phyloP scores from a whole-genome alignment of 371 early-diverging fungal species.

The Funneliformis caledonium region DNA sequence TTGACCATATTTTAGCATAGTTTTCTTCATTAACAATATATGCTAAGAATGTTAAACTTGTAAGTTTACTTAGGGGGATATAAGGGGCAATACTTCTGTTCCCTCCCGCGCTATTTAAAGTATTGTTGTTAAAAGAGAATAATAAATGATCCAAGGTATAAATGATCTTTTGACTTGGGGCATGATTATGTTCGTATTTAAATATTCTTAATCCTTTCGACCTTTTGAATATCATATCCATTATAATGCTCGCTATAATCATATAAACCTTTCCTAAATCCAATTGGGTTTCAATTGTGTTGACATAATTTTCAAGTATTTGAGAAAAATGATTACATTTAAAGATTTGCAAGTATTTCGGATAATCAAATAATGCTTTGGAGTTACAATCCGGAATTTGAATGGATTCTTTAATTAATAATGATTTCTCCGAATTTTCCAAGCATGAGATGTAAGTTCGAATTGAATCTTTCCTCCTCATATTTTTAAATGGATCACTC shows the following conservation, averaged over 20 bases:
- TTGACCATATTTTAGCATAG: neutral
- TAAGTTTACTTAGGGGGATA: neutral
- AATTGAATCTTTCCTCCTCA: neutral
- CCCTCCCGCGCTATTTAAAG: neutral
- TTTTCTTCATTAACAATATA: neutral
- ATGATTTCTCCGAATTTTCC: neutral
- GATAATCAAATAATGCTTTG: neutral
- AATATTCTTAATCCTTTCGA: neutral
- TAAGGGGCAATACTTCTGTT: neutral
- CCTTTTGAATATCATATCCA: neutral
- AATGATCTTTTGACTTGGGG: neutral
- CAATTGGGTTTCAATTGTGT: neutral
- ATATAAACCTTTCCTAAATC: neutral
- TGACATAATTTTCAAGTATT: neutral
- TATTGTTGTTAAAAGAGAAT: neutral
- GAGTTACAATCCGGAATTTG: neutral
- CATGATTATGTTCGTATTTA: neutral
- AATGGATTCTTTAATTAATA: neutral
- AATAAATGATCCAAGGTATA: neutral
- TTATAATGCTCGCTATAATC: neutral
- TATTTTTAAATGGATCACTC: slow-evolving; percentile 12
- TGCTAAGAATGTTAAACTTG: neutral
- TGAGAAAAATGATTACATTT: neutral
- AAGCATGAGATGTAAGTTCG: neutral
- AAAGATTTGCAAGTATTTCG: neutral